Evolutionary conservation across 371 early-diverging fungal genomes (phyloP), one percentile per base, ranked within the genome.

Genomic region (Mortierella polycephala): DNA sequence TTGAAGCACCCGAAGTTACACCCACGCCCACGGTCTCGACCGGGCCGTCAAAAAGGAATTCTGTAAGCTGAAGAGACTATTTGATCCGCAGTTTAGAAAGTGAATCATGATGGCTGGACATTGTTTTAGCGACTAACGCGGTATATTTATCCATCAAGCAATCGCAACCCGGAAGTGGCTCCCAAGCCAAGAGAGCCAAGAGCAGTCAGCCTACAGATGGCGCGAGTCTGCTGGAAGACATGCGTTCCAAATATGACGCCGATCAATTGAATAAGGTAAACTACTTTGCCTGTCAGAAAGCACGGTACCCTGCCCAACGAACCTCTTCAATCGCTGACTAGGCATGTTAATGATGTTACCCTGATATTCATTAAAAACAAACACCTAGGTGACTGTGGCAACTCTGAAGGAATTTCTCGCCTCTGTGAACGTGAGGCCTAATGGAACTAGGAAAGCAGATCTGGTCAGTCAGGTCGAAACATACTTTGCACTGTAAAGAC

Each of bases 371-470:
- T 30, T 30, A 30, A 30, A 30, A 30, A 30, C 30, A 30, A 5
- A 45, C 9, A 16, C 20, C 7, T 67, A 76, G 76, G 76, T 74
- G 2, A 82, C 89, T 1, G 85, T 92, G 39, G 81, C 83, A 1
- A 73, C 75, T 39, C 64, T 92, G 53, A 89, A 83, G 60, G 85
- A 67, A 18, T 92, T 86, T 69, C 70, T 91, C 44, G 62, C 61
- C 40, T 65, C 62, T 45, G 75, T 80, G 11, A 85, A 84, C 11
- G 44, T 80, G 11, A 76, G 80, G 41, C 74, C 86, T 3, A 56
- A 67, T 9, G 69, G 57, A 7, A 74, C 81, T 60, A 82, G 71
- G 72, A 91, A 91, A 75, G 85, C 82, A 0, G 88, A 86, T 47
- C 51, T 89, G 42, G 69, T 89, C 18, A 66, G 57, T 41, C 86